Conservation (phyloP, 352 stramenopile genomes). For the Hyaloperonospora arabidopsidis region DNA sequence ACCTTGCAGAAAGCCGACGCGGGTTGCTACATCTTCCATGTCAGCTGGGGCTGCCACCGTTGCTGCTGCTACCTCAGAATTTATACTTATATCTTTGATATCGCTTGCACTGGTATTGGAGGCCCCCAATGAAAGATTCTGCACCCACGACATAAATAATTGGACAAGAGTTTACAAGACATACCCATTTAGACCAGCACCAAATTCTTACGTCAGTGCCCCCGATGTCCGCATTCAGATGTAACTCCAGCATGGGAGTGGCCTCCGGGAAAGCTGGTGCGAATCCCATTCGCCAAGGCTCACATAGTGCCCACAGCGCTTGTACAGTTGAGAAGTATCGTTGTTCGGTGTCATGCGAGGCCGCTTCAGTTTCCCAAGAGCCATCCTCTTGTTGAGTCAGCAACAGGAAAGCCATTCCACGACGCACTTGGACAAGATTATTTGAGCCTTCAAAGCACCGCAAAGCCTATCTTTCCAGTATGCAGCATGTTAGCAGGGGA, state of each 20-base stretch:
- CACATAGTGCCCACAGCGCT: constrained; percentile 41
- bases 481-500: neutral
- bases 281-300: constrained; percentile 41
- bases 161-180: constrained; percentile 6
- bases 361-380: constrained; percentile 32
- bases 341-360: constrained; percentile 18
- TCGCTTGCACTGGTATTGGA: constrained; percentile 1
- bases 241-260: constrained; percentile 40
- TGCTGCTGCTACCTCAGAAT: constrained; percentile 21
- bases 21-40: constrained; percentile 53
- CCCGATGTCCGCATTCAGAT: constrained; percentile 53
- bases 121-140: constrained; percentile 1
- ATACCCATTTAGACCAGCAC: neutral
- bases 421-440: constrained; percentile 60
- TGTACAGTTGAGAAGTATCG: constrained; percentile 50
- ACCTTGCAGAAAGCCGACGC: constrained; percentile 60
- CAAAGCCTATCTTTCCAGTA: constrained; percentile 39
- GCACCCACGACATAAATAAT: constrained; percentile 2
- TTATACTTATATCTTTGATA: constrained; percentile 2
- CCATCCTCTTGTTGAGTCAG: constrained; percentile 51
- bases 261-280: constrained; percentile 55
- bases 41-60: constrained; percentile 12
- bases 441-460: constrained; percentile 62
- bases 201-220: constrained; percentile 15
- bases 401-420: constrained; percentile 62